phyloP scores from a whole-genome alignment of 2,329 filamentous ascomycete species.

The Bipolaris gigantea region DNA sequence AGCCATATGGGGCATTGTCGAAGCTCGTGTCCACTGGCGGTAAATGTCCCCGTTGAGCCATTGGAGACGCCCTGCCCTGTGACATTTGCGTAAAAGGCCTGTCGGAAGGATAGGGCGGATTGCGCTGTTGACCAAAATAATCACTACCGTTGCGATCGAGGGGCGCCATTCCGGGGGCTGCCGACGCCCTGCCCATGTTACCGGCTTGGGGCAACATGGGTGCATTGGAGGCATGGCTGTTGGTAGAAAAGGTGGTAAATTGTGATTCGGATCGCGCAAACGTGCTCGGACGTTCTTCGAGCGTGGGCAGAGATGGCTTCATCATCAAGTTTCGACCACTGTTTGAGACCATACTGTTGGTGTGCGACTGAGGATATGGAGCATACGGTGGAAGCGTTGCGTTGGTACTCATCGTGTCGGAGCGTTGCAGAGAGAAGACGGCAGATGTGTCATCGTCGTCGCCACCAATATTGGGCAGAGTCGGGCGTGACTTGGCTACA shows the following conservation, averaged over 20 bases:
- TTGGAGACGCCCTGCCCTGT: slow-evolving; percentile 35
- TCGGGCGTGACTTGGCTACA: slow-evolving; percentile 38
- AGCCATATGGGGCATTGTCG: slow-evolving; percentile 24
- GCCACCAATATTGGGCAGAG: slow-evolving; percentile 46
- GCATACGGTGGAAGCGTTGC: slow-evolving; percentile 48
- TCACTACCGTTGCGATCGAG: slow-evolving; percentile 30
- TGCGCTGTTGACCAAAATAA: slow-evolving; percentile 31
- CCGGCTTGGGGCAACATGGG: slow-evolving; percentile 64
- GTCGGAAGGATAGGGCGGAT: slow-evolving; percentile 26
- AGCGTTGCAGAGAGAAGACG: slow-evolving; percentile 40
- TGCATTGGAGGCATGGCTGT: slow-evolving; percentile 66
- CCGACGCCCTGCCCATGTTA: slow-evolving; percentile 57
- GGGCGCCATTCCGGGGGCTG: slow-evolving; percentile 36
- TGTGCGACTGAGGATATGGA: slow-evolving; percentile 57
- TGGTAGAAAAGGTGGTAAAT: slow-evolving; percentile 54
- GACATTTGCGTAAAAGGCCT: slow-evolving; percentile 36
- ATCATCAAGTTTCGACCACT: slow-evolving; percentile 30
- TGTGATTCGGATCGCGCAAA: slow-evolving; percentile 54
- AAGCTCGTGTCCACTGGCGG: slow-evolving; percentile 38
- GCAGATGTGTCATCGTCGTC: slow-evolving; percentile 47
- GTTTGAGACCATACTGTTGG: slow-evolving; percentile 58
- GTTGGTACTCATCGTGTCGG: slow-evolving; percentile 34
- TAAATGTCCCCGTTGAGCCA: slow-evolving; percentile 28
- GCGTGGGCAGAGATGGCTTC: slow-evolving; percentile 49
- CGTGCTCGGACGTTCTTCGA: slow-evolving; percentile 41